phyloP scores from a whole-genome alignment of 371 early-diverging fungal species.

The Mortierella sp. region DNA sequence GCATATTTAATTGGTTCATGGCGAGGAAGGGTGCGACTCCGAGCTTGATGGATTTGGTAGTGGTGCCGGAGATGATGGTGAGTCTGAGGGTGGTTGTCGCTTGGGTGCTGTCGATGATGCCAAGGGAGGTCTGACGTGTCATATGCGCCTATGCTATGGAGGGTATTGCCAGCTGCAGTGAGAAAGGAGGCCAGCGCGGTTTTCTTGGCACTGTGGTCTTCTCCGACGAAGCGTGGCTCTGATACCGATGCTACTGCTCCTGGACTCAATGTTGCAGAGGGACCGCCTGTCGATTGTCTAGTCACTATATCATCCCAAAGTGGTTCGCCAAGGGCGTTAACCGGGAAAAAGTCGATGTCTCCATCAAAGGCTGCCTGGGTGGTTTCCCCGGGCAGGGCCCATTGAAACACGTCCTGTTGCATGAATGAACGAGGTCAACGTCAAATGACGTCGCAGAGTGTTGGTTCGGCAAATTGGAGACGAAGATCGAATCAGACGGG shows the following conservation, averaged over 20 bases:
- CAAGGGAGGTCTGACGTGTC: slow-evolving; percentile 1
- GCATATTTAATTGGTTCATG: not conserved
- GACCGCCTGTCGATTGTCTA: no score
- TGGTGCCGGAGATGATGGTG: not conserved
- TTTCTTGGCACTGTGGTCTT: slow-evolving; percentile 12
- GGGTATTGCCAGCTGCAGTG: slow-evolving; percentile 18
- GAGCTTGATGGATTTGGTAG: not conserved
- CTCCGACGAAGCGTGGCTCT: no score
- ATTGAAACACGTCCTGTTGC: not conserved
- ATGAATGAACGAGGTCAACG: no score
- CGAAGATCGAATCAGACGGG: no score
- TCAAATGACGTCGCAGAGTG: no score
- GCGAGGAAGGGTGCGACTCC: slow-evolving; percentile 10
- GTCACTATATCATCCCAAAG: not conserved
- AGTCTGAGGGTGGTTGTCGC: not conserved
- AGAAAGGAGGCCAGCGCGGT: slow-evolving; percentile 11
- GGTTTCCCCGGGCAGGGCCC: slow-evolving; percentile 34
- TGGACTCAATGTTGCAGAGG: no score
- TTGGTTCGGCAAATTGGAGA: no score
- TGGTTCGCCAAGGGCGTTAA: not conserved
- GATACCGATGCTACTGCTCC: no score
- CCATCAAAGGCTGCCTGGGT: slow-evolving; percentile 16
- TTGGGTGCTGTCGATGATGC: slow-evolving; percentile 8
- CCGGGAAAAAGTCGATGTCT: slow-evolving; percentile 15
- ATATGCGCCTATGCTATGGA: slow-evolving; percentile 5